Base-by-base conservation (phyloP, 768 basidiomycete genomes). In the Mrakia frigida region DNA sequence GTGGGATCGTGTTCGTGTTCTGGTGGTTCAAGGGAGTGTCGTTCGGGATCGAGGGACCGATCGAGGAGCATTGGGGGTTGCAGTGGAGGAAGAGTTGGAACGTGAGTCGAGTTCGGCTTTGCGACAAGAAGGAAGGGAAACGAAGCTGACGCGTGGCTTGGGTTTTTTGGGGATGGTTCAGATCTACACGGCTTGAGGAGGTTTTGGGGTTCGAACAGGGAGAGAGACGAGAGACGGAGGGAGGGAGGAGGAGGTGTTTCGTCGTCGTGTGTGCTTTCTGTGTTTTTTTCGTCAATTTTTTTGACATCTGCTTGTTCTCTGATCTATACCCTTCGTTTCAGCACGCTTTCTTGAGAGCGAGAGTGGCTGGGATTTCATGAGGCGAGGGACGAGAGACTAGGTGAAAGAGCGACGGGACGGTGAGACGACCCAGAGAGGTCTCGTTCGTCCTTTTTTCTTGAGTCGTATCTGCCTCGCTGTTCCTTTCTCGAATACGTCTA, bases 11-110 rank as follows among this genome's bases (percentile, higher is more conserved):
- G 10, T 86, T 85, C n/a, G 88, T 87, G 73, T 99, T 97, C 86
- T 96, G 92, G 92, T 96, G 93, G 94, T 98, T 97, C 85, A 91
- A 87, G 79, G 90, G 88, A 31, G 84, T 96, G 41, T 92, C 94
- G 3, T 94, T 92, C 83, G 96, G 97, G 0, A 91, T 98, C 65
- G 87, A 91, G n/a, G 97, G 96, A 0, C 91, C 94, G 2, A 86
- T 97, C 74, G 87, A 86, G 75, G 88, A 94, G 0, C 88, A 93
- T 80, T 88, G 87, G 69, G 74, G 77, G 14, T 31, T 79, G 1
- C 53, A 61, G 41, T 80, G 79, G 79, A 73, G 79, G n/a, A 69
- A 72, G 70, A 80, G 76, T 33, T 80, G 79, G 79, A 80, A 80
- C 50, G 76, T 77, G 70, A 56, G 76, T 77, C 18, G 46, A 21